Evolutionary conservation across 257 asterid genomes (phyloP), one percentile per base, ranked within the genome.

Genomic region (Leonotis leonurus): DNA sequence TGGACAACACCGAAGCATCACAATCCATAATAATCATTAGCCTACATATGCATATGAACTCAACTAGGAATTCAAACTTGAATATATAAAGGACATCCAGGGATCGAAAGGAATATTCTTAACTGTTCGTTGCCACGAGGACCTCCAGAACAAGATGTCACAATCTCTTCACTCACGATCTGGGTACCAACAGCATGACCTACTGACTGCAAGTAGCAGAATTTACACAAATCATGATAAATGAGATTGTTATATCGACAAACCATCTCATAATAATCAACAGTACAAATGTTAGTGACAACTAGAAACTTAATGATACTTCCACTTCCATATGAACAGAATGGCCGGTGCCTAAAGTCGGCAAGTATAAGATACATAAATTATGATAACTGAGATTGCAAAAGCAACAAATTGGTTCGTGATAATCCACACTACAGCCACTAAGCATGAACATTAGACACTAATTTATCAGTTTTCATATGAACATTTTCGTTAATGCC

Each of bases 121-220:
- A 80, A 89, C 96, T 92, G 97, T 82, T 87, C 94, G 59, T 80
- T 86, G 71, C 95, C 97, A 62, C 91, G 94, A 58, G 94, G 93
- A 30, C 97, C 94, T 65, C 89, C 84, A 48, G 88, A 81, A 65
- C 94, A 89, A 20, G 97, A 89, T 37, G 86, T 58, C 65, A 92
- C 75, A 70, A 92, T 83, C 76, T 83, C 95, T 68, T 86, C 89
- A 70, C 58, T 59, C 27, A 85, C 44, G 52, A 89, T 76, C 63
- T 80, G 82, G 70, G 94, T 80, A 56, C 94, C 90, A 70, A 74
- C 72, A 68, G 73, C 69, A 18, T 85, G 88, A 53, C 89, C 90
- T 59, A 79, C 77, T 17, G 83, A 73, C 96, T 92, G 85, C 77
- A 79, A 37, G 61, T 32, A 39, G 51, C 25, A 50, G 40, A 72